Base-by-base conservation (phyloP, 257 asterid species). In the Ophiorrhiza pumila region DNA sequence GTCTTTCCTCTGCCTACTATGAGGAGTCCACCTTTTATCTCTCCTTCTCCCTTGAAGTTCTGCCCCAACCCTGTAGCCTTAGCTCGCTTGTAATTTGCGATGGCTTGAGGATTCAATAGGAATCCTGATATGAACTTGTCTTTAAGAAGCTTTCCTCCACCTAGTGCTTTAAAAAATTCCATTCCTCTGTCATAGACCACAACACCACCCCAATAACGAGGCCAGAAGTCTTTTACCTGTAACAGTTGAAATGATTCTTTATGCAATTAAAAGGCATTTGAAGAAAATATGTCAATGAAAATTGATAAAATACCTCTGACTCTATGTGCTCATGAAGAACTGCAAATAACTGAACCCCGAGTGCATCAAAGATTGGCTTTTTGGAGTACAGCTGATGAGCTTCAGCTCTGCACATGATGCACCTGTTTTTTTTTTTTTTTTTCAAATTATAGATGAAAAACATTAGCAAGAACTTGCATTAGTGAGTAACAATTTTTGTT, bases 341-440 rank as follows among this genome's bases (percentile, higher is more conserved):
- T 39, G 91, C 93, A 71, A 83, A 80, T 72, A 90, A 76, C 74
- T 87, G 95, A 80, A 92, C 72, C 42, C 96, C 97, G 37, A 92
- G 88, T n/a, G 93, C 87, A 68, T 92, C 97, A 57, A 92, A 90
- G 75, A 92, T 83, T 52, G 93, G 96, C 79, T 92, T 90, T 80
- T 80, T 85, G 56, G 91, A 81, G 82, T 92, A 92, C 10, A 92
- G 89, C 75, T 87, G 93, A 85, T 92, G 94, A 17, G 94, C 96
- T 84, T 92, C 97, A 76, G 96, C 97, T 85, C 97, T 87, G 83
- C 97, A 92, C 97, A 90, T 90, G 74, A 83, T 78, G 78, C 87
- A 80, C 85, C 85, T 83, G 82, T 60, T 72, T 58, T 55, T 57
- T 57, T 57, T 57, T 4, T 4, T 49, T 17, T 22, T 49, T 68